Evolutionary conservation across 768 basidiomycete species (phyloP).

Genomic region (Zangia roseola): DNA sequence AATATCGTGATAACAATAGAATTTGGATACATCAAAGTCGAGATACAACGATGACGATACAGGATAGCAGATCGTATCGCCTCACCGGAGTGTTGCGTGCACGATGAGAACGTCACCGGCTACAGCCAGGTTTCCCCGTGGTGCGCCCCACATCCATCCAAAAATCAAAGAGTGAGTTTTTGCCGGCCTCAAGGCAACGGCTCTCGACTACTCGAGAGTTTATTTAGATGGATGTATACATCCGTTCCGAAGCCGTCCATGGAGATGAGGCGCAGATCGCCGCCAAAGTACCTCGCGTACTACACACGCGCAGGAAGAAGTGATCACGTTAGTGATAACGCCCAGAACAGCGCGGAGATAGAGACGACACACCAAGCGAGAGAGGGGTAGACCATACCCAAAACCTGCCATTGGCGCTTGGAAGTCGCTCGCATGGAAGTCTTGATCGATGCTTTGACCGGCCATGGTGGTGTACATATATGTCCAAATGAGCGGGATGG

Average conservation of each 20-base stretch:
- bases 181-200: constrained; percentile 19
- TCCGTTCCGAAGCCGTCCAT: constrained; percentile 98
- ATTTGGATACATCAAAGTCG: background rate
- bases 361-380: constrained; percentile 66
- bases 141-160: background rate
- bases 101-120: background rate
- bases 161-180: too few species aligned
- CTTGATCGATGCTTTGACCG: constrained; percentile 66
- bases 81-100: background rate
- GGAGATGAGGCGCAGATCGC: constrained; percentile 90
- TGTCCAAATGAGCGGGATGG: constrained; percentile 96
- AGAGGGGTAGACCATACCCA: constrained; percentile 93
- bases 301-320: constrained; percentile 25
- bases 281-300: constrained; percentile 96
- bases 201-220: constrained; percentile 56
- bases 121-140: background rate
- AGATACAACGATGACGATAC: background rate
- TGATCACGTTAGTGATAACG: background rate
- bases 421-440: constrained; percentile 83
- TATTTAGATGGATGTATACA: constrained; percentile 89
- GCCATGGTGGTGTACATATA: constrained; percentile 94
- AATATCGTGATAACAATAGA: constrained; percentile 1
- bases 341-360: background rate
- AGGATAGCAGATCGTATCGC: background rate
- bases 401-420: constrained; percentile 98